phyloP scores from a whole-genome alignment of 768 basidiomycete genomes.

The Amyloporia xantha region DNA sequence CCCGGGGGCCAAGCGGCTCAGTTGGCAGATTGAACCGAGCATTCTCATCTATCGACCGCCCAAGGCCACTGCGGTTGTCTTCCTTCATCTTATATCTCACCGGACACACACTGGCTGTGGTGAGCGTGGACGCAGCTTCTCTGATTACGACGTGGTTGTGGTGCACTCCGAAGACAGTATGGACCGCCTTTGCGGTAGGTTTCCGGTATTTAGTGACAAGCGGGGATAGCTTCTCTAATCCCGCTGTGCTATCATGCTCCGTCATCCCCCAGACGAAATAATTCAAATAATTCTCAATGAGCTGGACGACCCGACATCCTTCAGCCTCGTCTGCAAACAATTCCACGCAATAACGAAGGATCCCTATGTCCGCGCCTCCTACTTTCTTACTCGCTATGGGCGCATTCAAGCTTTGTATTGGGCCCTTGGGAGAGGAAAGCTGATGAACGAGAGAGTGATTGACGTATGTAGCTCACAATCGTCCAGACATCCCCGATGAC shows the following conservation, averaged over 20 bases:
- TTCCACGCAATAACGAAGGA: constrained; percentile 59
- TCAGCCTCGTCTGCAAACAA: constrained; percentile 53
- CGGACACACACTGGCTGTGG: background rate
- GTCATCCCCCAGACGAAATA: constrained; percentile 45
- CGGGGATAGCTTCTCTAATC: constrained; percentile 1
- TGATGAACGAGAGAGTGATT: constrained; percentile 58
- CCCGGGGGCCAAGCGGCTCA: constrained; percentile 2
- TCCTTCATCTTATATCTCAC: background rate
- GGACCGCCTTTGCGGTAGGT: constrained; percentile 65
- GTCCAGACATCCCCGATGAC: too few relatives aligned
- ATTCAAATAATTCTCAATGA: constrained; percentile 70
- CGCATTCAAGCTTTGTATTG: constrained; percentile 63
- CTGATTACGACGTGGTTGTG: background rate
- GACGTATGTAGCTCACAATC: constrained; percentile 47
- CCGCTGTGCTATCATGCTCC: constrained; percentile 1
- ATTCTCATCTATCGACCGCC: background rate
- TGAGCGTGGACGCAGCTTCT: background rate
- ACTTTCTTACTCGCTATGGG: constrained; percentile 73
- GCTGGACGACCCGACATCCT: constrained; percentile 54
- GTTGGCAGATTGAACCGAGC: background rate
- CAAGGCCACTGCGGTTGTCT: background rate
- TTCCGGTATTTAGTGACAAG: constrained; percentile 6
- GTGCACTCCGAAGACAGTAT: constrained; percentile 26
- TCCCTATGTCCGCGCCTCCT: constrained; percentile 70
- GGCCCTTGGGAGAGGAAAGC: constrained; percentile 66